phyloP scores from a whole-genome alignment of 495 filamentous ascomycete genomes.

The Talaromyces liani region DNA sequence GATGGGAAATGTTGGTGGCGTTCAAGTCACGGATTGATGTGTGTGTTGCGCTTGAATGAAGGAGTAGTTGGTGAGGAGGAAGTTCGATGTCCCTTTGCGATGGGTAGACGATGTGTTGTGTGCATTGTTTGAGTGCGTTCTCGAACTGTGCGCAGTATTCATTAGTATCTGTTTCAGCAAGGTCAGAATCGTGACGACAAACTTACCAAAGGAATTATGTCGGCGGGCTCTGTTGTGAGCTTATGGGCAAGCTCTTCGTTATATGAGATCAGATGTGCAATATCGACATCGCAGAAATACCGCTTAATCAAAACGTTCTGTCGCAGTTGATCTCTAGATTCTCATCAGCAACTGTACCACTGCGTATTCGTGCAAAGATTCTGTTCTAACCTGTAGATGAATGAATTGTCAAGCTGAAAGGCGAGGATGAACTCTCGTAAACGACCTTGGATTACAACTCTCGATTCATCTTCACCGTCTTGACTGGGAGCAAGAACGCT shows the following conservation, averaged over 20 bases:
- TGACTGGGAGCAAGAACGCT: constrained; percentile 67
- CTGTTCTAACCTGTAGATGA: constrained; percentile 76
- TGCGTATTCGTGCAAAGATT: neutral
- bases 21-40: constrained; percentile 92
- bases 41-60: constrained; percentile 85
- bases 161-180: neutral
- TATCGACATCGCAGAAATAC: constrained; percentile 95
- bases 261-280: constrained; percentile 92
- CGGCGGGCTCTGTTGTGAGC: constrained; percentile 81
- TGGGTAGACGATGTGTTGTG: constrained; percentile 79
- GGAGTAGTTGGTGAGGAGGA: constrained; percentile 89
- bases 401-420: constrained; percentile 91
- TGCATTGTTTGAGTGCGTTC: constrained; percentile 79
- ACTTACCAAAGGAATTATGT: constrained; percentile 83
- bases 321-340: constrained; percentile 78
- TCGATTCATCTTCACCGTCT: constrained; percentile 53
- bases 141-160: constrained; percentile 66
- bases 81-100: constrained; percentile 59
- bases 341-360: constrained; percentile 10
- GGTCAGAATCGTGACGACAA: neutral
- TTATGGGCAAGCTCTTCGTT: constrained; percentile 94
- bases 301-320: constrained; percentile 94
- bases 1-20: constrained; percentile 85
- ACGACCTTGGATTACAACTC: constrained; percentile 45
- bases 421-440: constrained; percentile 80